Base-by-base conservation (phyloP, 2,329 filamentous ascomycete genomes). In the Alternaria sp. region DNA sequence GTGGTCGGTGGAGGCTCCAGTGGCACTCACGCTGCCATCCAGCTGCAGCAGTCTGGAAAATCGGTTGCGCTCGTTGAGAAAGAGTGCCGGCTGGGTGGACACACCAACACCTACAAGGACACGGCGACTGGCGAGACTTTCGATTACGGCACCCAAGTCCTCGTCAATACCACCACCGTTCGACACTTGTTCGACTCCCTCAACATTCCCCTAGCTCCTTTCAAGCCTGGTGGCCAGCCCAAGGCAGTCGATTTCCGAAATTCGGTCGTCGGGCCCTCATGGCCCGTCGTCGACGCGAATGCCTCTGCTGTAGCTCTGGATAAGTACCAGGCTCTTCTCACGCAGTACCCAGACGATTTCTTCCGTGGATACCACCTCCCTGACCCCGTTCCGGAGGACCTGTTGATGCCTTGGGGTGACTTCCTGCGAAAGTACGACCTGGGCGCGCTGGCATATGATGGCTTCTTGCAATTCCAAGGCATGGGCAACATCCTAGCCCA, bases 51-150 rank as follows among this genome's bases (percentile, higher is more conserved):
- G 21, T 41, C 25, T 28, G 53, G 37, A 55, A 55, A 55, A 45
- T 25, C 53, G 53, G 53, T 55, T 26, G 53, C 53, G 43, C 33
- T 55, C 33, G 43, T 55, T 26, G 53, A 55, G 37, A 55, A 55
- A 26, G 53, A 55, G 53, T 44, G 26, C 33, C 53, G 26, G 44
- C 44, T 55, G 53, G 53, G 53, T 26, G 53, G 53, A 15, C 43
- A 55, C 37, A 41, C 44, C 43, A 41, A 37, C 33, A 55, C 57
- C 7, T 59, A 59, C 47, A 59, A 44, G 15, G 57, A 59, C 10
- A 30, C 46, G 14, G 41, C 57, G 23, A 59, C 57, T 9, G 44
- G 44, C 33, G 21, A 43, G 25, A 51, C 57, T 14, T 28, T 41
- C 28, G 57, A 59, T 53, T 51, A 53, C 30, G 57, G 57, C 21